Base-by-base conservation (phyloP, 1,139 yeast genomes). In the Lodderomyces theae region DNA sequence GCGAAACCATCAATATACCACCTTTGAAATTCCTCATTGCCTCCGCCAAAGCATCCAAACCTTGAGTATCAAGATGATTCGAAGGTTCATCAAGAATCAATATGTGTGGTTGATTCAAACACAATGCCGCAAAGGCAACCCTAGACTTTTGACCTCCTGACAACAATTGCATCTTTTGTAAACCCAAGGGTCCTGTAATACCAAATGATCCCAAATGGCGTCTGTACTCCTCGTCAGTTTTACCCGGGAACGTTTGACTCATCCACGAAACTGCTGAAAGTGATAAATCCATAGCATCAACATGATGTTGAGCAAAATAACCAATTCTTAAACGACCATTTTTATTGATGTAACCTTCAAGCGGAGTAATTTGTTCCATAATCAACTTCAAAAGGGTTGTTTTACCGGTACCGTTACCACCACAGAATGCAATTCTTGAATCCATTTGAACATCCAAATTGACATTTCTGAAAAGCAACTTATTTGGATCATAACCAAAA, bases 371-470 rank as follows among this genome's bases (percentile, higher is more conserved):
- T 51, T 74, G 79, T 47, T 87, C 96, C 78, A 90, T 82, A 52
- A 92, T 71, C 41, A 92, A 71, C 61, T 90, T 92, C 57, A 92
- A 74, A 50, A 92, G 70, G 2, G 98, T 92, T 10, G 98, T 90
- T 65, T 92, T 92, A 85, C 98, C 98, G 57, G 97, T 88, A 71
- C 99, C 99, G 63, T 92, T 92, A 50, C 97, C 97, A 76, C 99
- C 99, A 44, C 92, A 96, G 51, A 92, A 74, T 1, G 97, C 98
- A 52, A 92, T 86, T 64, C 98, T 79, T 3, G 97, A 89, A 54
- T 89, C 88, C 86, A 92, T 74, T 63, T 88, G 95, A 38, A 92
- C 88, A 52, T 89, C 96, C 51, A 92, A 64, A 53, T 89, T 96
- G 31, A 90, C 97, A 55, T 88, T 71, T 32, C 75, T 74, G 50